A percentile compares a stretch with the other conserved stretches of the same genome.
phyloP scores from a whole-genome alignment of 441 rosid species.

The Lepidium campestre region DNA sequence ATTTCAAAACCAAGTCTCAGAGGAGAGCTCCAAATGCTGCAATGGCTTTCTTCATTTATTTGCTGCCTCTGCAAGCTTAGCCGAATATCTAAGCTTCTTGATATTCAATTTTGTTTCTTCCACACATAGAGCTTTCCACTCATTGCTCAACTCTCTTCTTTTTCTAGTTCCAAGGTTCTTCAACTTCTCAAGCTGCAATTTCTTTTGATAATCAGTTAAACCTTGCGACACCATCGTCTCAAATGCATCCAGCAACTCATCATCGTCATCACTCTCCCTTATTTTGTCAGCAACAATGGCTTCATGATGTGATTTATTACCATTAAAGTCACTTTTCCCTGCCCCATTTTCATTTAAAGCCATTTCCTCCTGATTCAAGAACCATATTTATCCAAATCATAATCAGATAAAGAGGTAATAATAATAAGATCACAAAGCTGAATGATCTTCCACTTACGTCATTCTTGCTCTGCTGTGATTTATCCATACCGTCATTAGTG shows the following conservation, averaged over 20 bases:
- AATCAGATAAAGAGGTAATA: background rate
- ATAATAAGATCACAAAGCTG: background rate
- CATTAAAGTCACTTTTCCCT: background rate
- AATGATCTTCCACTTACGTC: background rate
- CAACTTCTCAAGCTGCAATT: constrained; percentile 6
- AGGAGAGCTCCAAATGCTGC: background rate
- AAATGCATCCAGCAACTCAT: constrained; percentile 11
- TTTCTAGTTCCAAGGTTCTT: constrained; percentile 5
- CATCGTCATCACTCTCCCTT: background rate
- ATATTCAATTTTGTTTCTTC: background rate
- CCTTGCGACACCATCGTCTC: constrained; percentile 2
- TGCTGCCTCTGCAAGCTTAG: constrained; percentile 18
- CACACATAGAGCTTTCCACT: constrained; percentile 8
- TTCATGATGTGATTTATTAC: background rate
- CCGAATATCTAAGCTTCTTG: constrained; percentile 3
- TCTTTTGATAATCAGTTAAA: constrained; percentile 14
- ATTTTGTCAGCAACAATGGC: background rate
- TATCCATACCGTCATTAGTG: background rate
- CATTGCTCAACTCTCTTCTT: constrained; percentile 17
- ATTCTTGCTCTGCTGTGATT: background rate
- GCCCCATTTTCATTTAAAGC: background rate
- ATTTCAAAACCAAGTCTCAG: background rate
- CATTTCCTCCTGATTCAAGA: constrained; percentile 8
- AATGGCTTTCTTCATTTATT: background rate
- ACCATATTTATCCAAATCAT: background rate